Evolutionary conservation across 2,329 filamentous ascomycete species (phyloP).

Genomic region (Berkeleyomyces basicola): DNA sequence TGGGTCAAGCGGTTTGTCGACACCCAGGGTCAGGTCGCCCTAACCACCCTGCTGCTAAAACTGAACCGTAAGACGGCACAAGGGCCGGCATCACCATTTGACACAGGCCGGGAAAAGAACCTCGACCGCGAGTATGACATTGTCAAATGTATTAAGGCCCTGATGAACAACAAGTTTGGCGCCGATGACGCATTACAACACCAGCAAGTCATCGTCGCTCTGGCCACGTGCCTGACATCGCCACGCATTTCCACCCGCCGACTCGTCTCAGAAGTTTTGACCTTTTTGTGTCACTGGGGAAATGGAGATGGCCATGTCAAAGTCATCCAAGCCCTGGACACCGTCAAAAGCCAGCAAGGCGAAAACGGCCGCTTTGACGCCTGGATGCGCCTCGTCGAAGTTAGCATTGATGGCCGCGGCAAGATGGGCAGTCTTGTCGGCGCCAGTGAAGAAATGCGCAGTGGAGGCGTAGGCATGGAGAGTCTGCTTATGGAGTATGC

Average conservation of each 20-base stretch:
- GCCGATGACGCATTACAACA: conserved; percentile 88
- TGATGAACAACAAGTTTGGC: conserved; percentile 99
- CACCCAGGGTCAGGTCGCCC: conserved; percentile 87
- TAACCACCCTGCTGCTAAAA: conserved; percentile 85
- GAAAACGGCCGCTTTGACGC: conserved; percentile 94
- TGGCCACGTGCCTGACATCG: conserved; percentile 75
- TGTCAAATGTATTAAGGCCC: conserved; percentile 86
- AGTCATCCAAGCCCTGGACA: conserved; percentile 83
- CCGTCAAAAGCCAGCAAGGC: conserved; percentile 70
- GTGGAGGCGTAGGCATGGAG: conserved; percentile 95
- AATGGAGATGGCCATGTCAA: conserved; percentile 79
- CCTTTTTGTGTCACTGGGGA: conserved; percentile 90
- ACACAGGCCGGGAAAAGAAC: conserved; percentile 52
- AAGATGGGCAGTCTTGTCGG: conserved; percentile 98
- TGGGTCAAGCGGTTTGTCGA: conserved; percentile 97
- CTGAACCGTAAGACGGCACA: conserved; percentile 75
- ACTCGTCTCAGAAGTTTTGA: conserved; percentile 87
- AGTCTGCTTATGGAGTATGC: conserved; percentile 98
- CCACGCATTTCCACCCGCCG: conserved; percentile 83
- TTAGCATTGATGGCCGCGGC: conserved; percentile 87
- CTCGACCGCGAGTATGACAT: conserved; percentile 92
- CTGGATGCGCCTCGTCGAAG: conserved; percentile 97
- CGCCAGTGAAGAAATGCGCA: conserved; percentile 88
- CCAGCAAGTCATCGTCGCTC: conserved; percentile 74
- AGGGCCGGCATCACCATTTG: conserved; percentile 46